Evolutionary conservation across 2,329 filamentous ascomycete genomes (phyloP), one percentile per base, ranked within the genome.

Genomic region (Epichloe aotearoae): DNA sequence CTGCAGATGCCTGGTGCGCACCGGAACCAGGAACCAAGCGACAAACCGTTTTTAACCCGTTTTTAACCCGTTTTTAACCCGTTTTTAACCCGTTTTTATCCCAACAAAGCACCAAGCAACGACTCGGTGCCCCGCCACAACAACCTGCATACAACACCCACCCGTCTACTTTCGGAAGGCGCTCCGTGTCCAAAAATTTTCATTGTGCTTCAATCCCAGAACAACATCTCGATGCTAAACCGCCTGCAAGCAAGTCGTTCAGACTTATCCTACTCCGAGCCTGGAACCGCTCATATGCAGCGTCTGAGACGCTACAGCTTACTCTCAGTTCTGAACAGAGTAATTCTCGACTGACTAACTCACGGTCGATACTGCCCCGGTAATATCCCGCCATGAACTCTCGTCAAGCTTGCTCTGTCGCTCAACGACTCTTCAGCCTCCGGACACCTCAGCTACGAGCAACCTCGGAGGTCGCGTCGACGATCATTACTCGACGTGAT

Each of bases 311-410:
- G 23, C 23, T 26, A 26, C 23, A 26, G 20, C 20, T 23, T 23
- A 23, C 20, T 23, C 20, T 23, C 20, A 23, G 5, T 1, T 23
- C 20, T 23, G 20, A 40, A 15, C 36, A 15, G 46, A 30, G 20
- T 19, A 17, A 17, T 20, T 40, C 11, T 19, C 37, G 7, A 37
- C 39, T 36, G 14, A n/a, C n/a, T 15, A 20, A 15, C 26, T 33
- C 11, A 38, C 30, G 17, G 30, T 30, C n/a, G 15, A 20, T 17
- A 30, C 23, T 39, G n/a, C 20, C n/a, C 40, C 4, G 15, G 19
- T 17, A 15, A 20, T 34, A 48, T 23, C 23, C 41, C 26, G 52
- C 50, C 50, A 58, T 58, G 57, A 52, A 50, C 38, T 40, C 37
- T 44, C 50, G 50, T 40, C 49, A 49, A 11, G 43, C 52, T 43